A percentile compares a stretch with the other conserved stretches of the same genome.
These are phyloP conservation scores for Neurospora sp. DNA, from an alignment of 495 filamentous ascomycete species.

Conservation along the genomic window DNA sequence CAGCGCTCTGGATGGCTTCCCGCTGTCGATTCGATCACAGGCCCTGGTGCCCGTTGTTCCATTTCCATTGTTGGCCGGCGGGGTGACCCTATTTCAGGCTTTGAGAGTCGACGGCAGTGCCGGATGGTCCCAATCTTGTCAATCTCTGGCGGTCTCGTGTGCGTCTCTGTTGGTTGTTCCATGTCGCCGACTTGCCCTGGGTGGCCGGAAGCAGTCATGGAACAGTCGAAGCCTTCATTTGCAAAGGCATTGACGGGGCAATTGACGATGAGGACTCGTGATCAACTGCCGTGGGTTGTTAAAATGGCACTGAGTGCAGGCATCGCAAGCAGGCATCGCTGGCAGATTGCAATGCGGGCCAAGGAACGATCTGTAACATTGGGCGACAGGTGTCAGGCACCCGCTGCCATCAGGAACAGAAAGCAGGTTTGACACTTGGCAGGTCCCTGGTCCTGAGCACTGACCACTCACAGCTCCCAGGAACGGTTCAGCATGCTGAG, in stretches of 20 bases:
- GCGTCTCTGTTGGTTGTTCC: neutral
- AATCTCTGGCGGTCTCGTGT: neutral
- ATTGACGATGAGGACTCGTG: slow-evolving; percentile 16
- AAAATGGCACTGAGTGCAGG: neutral
- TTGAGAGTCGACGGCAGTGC: neutral
- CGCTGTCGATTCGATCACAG: slow-evolving; percentile 21
- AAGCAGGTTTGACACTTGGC: slow-evolving; percentile 2
- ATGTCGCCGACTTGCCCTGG: neutral
- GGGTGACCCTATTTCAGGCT: neutral
- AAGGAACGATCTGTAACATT: slow-evolving; percentile 7
- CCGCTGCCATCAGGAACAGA: neutral
- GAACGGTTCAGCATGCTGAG: neutral
- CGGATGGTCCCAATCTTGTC: neutral
- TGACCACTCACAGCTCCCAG: neutral
- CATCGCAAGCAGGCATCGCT: neutral
- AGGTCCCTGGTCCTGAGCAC: neutral
- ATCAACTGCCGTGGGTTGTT: slow-evolving; percentile 11
- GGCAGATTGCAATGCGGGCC: slow-evolving; percentile 10
- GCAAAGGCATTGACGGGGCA: neutral
- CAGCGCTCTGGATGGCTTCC: slow-evolving; percentile 16
- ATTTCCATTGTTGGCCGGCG: neutral
- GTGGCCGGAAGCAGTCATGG: slow-evolving; percentile 3
- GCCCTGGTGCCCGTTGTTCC: neutral
- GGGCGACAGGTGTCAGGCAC: neutral
- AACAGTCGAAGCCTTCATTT: neutral